phyloP scores from a whole-genome alignment of 2,329 filamentous ascomycete species.

The Fusarium nurragi region DNA sequence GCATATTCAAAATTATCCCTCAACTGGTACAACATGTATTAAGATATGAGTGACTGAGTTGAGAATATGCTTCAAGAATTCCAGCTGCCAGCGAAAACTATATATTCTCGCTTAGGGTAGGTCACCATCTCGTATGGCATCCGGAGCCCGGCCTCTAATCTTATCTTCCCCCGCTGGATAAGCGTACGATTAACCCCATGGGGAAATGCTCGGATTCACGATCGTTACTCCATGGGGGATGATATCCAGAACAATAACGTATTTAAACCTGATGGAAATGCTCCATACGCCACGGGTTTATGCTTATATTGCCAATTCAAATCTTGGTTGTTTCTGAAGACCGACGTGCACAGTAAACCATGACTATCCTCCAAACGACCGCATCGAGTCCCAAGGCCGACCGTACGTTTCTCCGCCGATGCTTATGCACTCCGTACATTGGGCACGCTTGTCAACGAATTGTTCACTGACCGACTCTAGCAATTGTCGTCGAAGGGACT shows the following conservation, averaged over 20 bases:
- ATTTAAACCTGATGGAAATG: not conserved
- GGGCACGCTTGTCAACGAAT: no score
- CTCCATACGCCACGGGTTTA: not conserved
- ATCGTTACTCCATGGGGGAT: not conserved
- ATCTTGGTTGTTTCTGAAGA: not conserved
- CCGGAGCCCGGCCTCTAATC: not conserved
- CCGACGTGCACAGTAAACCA: not conserved
- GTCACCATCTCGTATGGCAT: not conserved
- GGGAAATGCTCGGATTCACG: slow-evolving; percentile 31
- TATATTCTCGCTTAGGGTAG: not conserved
- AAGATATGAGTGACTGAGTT: no score
- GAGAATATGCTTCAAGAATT: no score
- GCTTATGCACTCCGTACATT: not conserved
- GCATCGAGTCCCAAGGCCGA: not conserved
- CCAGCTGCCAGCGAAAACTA: no score
- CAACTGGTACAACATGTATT: no score
- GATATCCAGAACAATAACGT: not conserved
- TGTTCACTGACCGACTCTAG: slow-evolving; percentile 46
- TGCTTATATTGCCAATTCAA: not conserved
- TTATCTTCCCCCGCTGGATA: slow-evolving; percentile 14
- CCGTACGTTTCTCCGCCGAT: slow-evolving; percentile 4
- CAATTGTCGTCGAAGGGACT: slow-evolving; percentile 62
- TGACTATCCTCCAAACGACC: slow-evolving; percentile 14
- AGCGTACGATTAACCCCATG: slow-evolving; percentile 16
- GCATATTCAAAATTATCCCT: no score